These are phyloP conservation scores for Backusella macrospora DNA, from an alignment of 192 early-diverging fungal species.

Conservation along the genomic window DNA sequence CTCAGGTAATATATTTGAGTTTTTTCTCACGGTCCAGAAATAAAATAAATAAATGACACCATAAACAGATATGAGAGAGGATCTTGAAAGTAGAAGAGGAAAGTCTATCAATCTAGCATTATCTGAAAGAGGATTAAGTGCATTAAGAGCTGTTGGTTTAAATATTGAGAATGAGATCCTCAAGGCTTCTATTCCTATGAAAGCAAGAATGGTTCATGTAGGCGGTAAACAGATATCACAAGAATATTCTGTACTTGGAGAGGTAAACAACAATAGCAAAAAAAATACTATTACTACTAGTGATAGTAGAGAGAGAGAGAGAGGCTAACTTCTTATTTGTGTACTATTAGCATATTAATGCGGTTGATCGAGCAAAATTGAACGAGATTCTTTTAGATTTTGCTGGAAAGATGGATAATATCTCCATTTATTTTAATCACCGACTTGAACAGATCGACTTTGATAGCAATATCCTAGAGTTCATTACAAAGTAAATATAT, in stretches of 20 bases:
- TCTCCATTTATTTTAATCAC: constrained; percentile 79
- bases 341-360: constrained; percentile 81
- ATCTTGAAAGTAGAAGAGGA: constrained; percentile 54
- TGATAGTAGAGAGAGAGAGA: neutral
- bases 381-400: constrained; percentile 80
- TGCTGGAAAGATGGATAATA: constrained; percentile 67
- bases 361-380: constrained; percentile 82
- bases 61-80: constrained; percentile 62
- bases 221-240: constrained; percentile 70
- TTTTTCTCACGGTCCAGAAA: neutral
- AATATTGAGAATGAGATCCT: constrained; percentile 68
- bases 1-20: constrained; percentile 52
- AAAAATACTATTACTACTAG: no score
- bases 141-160: constrained; percentile 71
- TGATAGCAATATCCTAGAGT: constrained; percentile 61
- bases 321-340: neutral
- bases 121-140: constrained; percentile 83
- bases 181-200: constrained; percentile 83
- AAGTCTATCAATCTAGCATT: constrained; percentile 95
- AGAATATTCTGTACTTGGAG: constrained; percentile 85
- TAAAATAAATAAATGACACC: neutral
- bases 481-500: constrained; percentile 48
- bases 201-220: constrained; percentile 89
- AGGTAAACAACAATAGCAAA: constrained; percentile 48
- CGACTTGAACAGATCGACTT: constrained; percentile 71